These are phyloP conservation scores for Lyophyllum decastes DNA, from an alignment of 768 basidiomycete species.

Conservation along the genomic window DNA sequence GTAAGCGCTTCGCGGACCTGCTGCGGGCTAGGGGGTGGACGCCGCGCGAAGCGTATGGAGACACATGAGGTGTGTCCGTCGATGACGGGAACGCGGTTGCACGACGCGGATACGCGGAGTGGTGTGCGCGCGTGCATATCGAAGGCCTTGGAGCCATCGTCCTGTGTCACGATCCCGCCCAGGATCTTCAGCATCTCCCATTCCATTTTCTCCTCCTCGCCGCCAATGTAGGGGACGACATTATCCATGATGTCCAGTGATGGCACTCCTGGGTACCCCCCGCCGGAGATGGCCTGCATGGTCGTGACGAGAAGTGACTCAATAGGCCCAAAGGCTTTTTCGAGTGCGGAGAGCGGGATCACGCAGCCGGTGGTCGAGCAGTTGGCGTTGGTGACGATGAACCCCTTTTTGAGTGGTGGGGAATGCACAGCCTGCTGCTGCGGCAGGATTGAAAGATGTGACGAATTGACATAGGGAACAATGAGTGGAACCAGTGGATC, in stretches of 20 bases:
- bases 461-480: slow-evolving; percentile 93
- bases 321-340: slow-evolving; percentile 91
- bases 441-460: slow-evolving; percentile 79
- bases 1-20: slow-evolving; percentile 83
- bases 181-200: slow-evolving; percentile 99
- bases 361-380: slow-evolving; percentile 95
- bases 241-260: slow-evolving; percentile 94
- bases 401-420: slow-evolving; percentile 77
- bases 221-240: slow-evolving; percentile 89
- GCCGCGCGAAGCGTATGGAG: slow-evolving; percentile 76
- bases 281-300: slow-evolving; percentile 97
- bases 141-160: slow-evolving; percentile 61
- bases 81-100: slow-evolving; percentile 93
- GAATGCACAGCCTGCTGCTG: slow-evolving; percentile 76
- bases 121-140: slow-evolving; percentile 84
- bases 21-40: slow-evolving; percentile 84
- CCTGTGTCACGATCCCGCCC: slow-evolving; percentile 68
- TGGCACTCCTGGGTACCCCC: slow-evolving; percentile 94
- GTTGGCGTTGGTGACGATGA: slow-evolving; percentile 98
- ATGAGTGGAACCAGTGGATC: slow-evolving; percentile 93
- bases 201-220: slow-evolving; percentile 98
- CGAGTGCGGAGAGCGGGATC: slow-evolving; percentile 88
- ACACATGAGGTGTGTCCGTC: slow-evolving; percentile 95
- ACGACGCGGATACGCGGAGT: slow-evolving; percentile 87
- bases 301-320: slow-evolving; percentile 91